Percentiles rank a stretch among this genome's conserved stretches.
Evolutionary conservation across 345 rosid species (phyloP).

Genomic region (Trapa bicornis): DNA sequence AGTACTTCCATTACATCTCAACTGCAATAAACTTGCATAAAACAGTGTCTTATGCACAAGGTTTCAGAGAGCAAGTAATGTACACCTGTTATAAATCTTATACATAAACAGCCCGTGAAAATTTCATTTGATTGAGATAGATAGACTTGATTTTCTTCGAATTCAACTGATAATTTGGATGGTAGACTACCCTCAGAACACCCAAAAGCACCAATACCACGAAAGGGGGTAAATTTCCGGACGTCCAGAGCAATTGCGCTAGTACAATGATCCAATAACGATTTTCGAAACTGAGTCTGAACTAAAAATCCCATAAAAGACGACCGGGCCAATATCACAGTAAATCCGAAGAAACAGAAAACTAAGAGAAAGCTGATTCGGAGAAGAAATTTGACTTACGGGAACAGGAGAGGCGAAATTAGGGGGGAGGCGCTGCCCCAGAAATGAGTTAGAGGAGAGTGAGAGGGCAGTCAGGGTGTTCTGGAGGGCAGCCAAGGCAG

Average conservation of each 20-base stretch:
- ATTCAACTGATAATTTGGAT: background rate
- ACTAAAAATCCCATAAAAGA: background rate
- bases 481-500: constrained; percentile 72
- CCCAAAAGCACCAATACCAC: background rate
- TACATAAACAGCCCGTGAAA: background rate
- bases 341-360: background rate
- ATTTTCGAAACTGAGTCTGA: background rate
- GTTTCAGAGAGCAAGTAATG: no score
- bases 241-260: background rate
- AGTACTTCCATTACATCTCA: background rate
- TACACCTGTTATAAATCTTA: background rate
- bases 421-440: constrained; percentile 52
- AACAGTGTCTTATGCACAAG: background rate
- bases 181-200: background rate
- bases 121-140: background rate
- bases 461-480: constrained; percentile 60
- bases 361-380: background rate
- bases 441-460: constrained; percentile 41
- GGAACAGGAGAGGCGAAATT: constrained; percentile 26
- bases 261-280: background rate
- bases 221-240: background rate
- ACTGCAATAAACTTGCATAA: background rate
- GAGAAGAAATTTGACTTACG: constrained; percentile 13
- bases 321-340: background rate
- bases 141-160: background rate